Base-by-base conservation (phyloP, 176 grass and related monocot genomes). In the Rhynchospora pubera region DNA sequence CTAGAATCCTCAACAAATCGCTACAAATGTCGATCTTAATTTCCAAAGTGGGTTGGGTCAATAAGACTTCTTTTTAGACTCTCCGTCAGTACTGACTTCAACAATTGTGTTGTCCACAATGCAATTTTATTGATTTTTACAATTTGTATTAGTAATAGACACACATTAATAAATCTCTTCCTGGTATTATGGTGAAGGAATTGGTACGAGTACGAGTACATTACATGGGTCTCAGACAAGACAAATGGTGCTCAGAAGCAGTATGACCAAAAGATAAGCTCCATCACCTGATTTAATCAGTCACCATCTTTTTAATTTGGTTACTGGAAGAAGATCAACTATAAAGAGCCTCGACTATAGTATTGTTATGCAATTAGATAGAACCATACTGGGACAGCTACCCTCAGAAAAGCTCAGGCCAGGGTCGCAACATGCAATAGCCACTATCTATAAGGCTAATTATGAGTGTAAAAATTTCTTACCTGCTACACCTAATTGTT, bases 401-500 rank as follows among this genome's bases (percentile, higher is more conserved):
- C 23, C 55, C 50, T 76, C 23, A 55, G 6, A 55, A 53, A 2
- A 53, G n/a, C 16, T 60, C n/a, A 60, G 6, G 7, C 6, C n/a
- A n/a, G 5, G 48, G 7, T 21, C 14, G 22, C 22, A 10, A 28
- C 23, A 30, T 48, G 48, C 26, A 18, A 77, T 14, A 56, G 72
- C 13, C 44, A 47, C 44, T 72, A 70, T 45, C 39, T 70, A 77
- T 0, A 50, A 11, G 43, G 13, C 30, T 47, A 69, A 69, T 32
- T 69, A 32, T n/a, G 5, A 1, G 4, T 46, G 42, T 8, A 63
- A 32, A 61, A 62, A 13, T 46, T 65, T 81, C 24, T 13, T 57
- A 91, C 91, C 85, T 94, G 87, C 91, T 94, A 64, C 84, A 83
- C 62, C 62, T 85, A 83, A 94, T 94, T 58, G 73, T 89, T 83